Evolutionary conservation across 495 filamentous ascomycete genomes (phyloP).

Genomic region (Niebla homalea): DNA sequence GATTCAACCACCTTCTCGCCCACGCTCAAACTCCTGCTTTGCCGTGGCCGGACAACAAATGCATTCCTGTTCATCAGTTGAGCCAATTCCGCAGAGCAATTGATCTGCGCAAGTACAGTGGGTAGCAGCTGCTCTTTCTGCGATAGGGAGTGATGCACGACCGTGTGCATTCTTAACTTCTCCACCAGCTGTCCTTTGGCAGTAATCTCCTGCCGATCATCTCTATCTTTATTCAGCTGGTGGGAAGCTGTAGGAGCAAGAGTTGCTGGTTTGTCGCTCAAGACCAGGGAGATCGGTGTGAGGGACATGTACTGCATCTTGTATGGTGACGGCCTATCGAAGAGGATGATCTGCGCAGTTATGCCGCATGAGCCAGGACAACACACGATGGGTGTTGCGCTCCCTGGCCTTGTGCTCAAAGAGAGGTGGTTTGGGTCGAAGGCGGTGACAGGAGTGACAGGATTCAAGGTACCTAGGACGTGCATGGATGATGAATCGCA

Average conservation of each 20-base stretch:
- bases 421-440: constrained; percentile 61
- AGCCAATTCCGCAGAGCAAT: constrained; percentile 84
- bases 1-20: constrained; percentile 92
- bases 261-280: constrained; percentile 54
- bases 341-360: constrained; percentile 78
- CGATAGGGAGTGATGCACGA: constrained; percentile 59
- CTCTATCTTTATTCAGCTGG: constrained; percentile 23
- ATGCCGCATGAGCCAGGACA: constrained; percentile 47
- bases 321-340: constrained; percentile 69
- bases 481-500: constrained; percentile 75
- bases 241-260: constrained; percentile 17
- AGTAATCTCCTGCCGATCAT: constrained; percentile 44
- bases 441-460: constrained; percentile 28
- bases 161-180: constrained; percentile 79
- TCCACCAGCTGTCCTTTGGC: constrained; percentile 56
- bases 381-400: constrained; percentile 53
- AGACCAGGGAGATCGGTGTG: constrained; percentile 71
- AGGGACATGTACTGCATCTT: constrained; percentile 96
- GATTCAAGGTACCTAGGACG: constrained; percentile 71
- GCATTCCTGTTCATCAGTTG: constrained; percentile 78
- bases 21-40: constrained; percentile 77
- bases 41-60: constrained; percentile 61
- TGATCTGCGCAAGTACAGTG: constrained; percentile 85
- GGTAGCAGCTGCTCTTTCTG: constrained; percentile 70
- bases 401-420: constrained; percentile 43